Conservation (phyloP, 768 basidiomycete genomes). For the Leccinum boreale region DNA sequence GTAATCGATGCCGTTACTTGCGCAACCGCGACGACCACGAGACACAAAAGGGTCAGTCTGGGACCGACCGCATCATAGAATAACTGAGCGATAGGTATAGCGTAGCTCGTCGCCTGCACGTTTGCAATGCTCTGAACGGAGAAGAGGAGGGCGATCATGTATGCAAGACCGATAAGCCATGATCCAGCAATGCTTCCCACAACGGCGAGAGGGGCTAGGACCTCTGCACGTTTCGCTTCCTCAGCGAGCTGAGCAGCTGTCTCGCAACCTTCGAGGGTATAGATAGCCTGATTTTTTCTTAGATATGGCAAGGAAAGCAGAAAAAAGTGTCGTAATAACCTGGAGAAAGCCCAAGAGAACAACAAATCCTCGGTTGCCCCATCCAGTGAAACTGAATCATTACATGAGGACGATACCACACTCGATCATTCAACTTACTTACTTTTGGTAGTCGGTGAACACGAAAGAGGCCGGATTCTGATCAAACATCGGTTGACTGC, state of each 20-base stretch:
- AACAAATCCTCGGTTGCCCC: slow-evolving; percentile 51
- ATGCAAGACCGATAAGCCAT: slow-evolving; percentile 53
- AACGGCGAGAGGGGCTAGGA: slow-evolving; percentile 56
- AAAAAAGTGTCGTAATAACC: slow-evolving; percentile 5
- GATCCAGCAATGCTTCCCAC: slow-evolving; percentile 55
- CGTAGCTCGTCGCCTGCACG: slow-evolving; percentile 48
- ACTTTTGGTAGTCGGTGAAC: slow-evolving; percentile 58
- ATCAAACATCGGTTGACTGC: neutral
- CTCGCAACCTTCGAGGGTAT: slow-evolving; percentile 60
- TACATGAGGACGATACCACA: neutral
- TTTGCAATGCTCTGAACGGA: slow-evolving; percentile 50
- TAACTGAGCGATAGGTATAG: slow-evolving; percentile 60
- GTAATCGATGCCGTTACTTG: slow-evolving; percentile 57
- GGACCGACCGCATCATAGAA: slow-evolving; percentile 52
- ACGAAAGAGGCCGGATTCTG: slow-evolving; percentile 53
- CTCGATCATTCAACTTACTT: slow-evolving; percentile 6
- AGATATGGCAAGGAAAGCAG: neutral
- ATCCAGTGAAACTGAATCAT: slow-evolving; percentile 49
- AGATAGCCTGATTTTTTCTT: slow-evolving; percentile 41
- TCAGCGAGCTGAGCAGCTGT: slow-evolving; percentile 64
- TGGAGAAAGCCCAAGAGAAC: slow-evolving; percentile 52
- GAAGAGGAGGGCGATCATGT: slow-evolving; percentile 59
- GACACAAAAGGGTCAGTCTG: slow-evolving; percentile 46
- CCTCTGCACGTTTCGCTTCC: slow-evolving; percentile 52
- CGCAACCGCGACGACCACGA: slow-evolving; percentile 46